These are phyloP conservation scores for Opeltia flavorubescens DNA, from an alignment of 495 filamentous ascomycete species.

Conservation along the genomic window DNA sequence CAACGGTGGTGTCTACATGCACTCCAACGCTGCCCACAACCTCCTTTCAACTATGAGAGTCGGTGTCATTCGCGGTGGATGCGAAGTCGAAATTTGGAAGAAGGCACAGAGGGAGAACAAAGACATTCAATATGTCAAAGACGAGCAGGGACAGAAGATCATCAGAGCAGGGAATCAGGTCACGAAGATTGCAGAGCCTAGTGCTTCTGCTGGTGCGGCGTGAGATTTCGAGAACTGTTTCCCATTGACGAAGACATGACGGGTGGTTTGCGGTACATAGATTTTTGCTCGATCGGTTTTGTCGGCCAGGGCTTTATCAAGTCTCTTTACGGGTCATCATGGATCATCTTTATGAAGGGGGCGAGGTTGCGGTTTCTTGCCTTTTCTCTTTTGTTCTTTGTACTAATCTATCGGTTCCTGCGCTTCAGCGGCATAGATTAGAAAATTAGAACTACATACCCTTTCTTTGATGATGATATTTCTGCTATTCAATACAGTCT, in stretches of 20 bases:
- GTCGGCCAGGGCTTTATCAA: neutral
- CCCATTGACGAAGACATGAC: neutral
- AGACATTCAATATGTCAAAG: conserved; percentile 64
- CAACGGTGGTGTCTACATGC: conserved; percentile 97
- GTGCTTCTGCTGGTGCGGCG: conserved; percentile 59
- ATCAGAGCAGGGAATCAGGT: conserved; percentile 82
- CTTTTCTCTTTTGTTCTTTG: neutral
- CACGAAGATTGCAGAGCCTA: conserved; percentile 66
- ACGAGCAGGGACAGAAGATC: conserved; percentile 68
- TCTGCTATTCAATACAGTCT: too few species aligned
- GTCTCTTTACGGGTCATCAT: neutral
- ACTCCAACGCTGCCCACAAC: conserved; percentile 97
- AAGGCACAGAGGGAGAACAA: conserved; percentile 81
- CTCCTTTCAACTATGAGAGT: conserved; percentile 91
- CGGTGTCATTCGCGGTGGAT: conserved; percentile 89
- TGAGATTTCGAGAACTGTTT: neutral
- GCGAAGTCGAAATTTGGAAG: conserved; percentile 99
- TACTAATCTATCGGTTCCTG: too few species aligned
- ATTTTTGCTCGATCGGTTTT: neutral
- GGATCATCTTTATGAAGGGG: neutral
- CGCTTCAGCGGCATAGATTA: too few species aligned
- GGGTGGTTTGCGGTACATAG: neutral
- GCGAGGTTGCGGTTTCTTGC: neutral
- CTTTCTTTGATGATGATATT: too few species aligned
- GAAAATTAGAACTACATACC: too few species aligned